Evolutionary conservation across 371 early-diverging fungal genomes (phyloP).

Genomic region (Haplosporangium sp.): DNA sequence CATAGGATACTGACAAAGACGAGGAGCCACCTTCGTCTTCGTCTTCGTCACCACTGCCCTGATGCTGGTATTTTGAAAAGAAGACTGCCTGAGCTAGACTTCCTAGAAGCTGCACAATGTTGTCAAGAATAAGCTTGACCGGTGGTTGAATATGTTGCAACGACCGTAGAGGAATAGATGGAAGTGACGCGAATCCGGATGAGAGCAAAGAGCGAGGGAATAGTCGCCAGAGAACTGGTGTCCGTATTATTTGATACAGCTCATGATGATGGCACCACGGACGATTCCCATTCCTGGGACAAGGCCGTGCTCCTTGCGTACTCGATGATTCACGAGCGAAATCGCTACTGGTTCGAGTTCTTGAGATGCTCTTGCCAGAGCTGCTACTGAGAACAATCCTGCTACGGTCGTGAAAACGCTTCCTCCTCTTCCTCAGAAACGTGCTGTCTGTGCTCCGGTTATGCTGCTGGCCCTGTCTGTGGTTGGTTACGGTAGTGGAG

Average conservation of each 20-base stretch:
- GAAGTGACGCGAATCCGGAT: not conserved
- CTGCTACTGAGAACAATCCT: not conserved
- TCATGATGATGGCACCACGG: constrained; percentile 36
- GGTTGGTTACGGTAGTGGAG: not conserved
- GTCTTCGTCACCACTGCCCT: not conserved
- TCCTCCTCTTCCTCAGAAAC: constrained; percentile 19
- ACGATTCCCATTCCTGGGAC: constrained; percentile 36
- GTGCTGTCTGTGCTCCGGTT: not conserved
- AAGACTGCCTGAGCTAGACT: not conserved
- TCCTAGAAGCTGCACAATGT: constrained; percentile 4
- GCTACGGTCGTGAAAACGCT: constrained; percentile 4
- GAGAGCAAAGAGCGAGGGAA: constrained; percentile 5
- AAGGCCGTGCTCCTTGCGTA: constrained; percentile 16
- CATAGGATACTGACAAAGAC: not conserved
- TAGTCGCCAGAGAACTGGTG: constrained; percentile 27
- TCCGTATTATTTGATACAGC: constrained; percentile 7
- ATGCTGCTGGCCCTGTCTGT: not conserved
- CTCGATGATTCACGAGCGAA: not conserved
- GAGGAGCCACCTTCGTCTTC: too few species aligned
- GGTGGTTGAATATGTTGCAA: constrained; percentile 1
- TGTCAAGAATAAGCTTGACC: constrained; percentile 1
- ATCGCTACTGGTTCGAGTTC: not conserved
- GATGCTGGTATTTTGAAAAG: not conserved
- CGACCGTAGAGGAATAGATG: not conserved
- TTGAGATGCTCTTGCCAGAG: not conserved